A percentile compares a stretch with the other conserved stretches of the same genome.
Evolutionary conservation across 768 basidiomycete species (phyloP).

Genomic region (Boletellus sp.): DNA sequence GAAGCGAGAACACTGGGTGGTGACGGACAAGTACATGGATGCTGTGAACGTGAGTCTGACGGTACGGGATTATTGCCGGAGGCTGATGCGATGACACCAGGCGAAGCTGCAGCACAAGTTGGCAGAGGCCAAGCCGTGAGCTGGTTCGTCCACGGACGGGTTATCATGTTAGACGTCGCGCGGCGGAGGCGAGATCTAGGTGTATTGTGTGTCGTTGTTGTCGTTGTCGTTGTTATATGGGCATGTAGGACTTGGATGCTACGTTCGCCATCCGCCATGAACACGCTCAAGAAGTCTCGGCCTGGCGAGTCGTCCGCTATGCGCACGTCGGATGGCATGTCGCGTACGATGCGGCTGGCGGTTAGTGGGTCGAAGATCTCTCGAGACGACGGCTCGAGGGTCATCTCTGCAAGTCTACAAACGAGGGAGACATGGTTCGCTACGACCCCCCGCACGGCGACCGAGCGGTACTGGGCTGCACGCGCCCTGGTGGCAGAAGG

Average conservation of each 20-base stretch:
- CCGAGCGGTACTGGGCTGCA: constrained; percentile 65
- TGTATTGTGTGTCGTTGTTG: constrained; percentile 8
- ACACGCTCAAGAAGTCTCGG: constrained; percentile 23
- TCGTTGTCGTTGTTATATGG: neutral
- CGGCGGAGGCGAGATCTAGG: constrained; percentile 13
- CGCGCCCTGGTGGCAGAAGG: constrained; percentile 66
- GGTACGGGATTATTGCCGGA: neutral
- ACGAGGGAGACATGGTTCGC: constrained; percentile 12
- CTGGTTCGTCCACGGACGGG: neutral
- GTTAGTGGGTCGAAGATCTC: constrained; percentile 6
- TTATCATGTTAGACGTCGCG: constrained; percentile 9
- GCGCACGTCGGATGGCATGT: constrained; percentile 10
- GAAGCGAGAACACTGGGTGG: constrained; percentile 96
- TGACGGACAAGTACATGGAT: constrained; percentile 92
- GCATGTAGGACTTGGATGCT: neutral
- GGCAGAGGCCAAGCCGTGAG: constrained; percentile 24
- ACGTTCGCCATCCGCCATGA: constrained; percentile 11
- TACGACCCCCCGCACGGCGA: constrained; percentile 25
- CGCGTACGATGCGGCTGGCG: constrained; percentile 32
- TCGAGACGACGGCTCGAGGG: neutral
- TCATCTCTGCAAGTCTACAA: constrained; percentile 3
- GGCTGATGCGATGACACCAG: constrained; percentile 28
- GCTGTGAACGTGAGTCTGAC: constrained; percentile 69
- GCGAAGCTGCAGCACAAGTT: constrained; percentile 45
- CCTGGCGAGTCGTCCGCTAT: constrained; percentile 1